Base-by-base conservation (phyloP, 1,284 basidiomycete species). In the Cutaneotrichosporon sp. region DNA sequence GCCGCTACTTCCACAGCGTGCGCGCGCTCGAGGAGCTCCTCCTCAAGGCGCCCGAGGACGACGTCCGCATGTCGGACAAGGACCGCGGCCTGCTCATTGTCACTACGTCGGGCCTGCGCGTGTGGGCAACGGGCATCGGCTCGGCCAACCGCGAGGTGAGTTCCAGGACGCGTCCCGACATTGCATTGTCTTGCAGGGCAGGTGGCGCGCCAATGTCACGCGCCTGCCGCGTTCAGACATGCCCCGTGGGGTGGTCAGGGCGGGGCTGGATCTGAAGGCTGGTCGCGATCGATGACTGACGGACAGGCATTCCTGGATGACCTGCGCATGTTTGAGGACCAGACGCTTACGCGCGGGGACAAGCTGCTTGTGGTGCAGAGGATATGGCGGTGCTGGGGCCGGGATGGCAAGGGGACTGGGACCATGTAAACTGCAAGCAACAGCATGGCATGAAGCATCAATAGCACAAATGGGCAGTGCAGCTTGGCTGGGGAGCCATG, bases 371-470 rank as follows among this genome's bases (percentile, higher is more conserved):
- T 94, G 5, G 83, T 97, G 5, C 87, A 93, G 65, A 81, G 93
- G 67, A 95, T 97, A 87, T 97, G 93, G 93, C 86, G 89, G 65
- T 88, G 86, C 62, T 97, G 92, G 92, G 86, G 89, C 1, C 50
- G 71, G 1, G 69, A 74, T 36, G 77, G 77, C 20, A 38, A 49
- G 14, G 24, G 33, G 18, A 57, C 55, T 8, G 7, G 13, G 27
- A 34, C 22, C 6, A 46, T 47, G 54, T 53, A 53, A 13, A 6
- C 7, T 27, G 16, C 3, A n/a, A 14, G 27, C 20, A 4, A 16
- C 20, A 25, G 9, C 24, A 47, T 4, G 9, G 36, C 45, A 47
- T 16, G 22, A 18, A 49, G 29, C 29, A 29, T 29, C 29, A 14
- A 49, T 49, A 25, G 25, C 11, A 47, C 14, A 25, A 25, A 49